Conservation (phyloP, 345 rosid species). For the Boechera divaricarpa region DNA sequence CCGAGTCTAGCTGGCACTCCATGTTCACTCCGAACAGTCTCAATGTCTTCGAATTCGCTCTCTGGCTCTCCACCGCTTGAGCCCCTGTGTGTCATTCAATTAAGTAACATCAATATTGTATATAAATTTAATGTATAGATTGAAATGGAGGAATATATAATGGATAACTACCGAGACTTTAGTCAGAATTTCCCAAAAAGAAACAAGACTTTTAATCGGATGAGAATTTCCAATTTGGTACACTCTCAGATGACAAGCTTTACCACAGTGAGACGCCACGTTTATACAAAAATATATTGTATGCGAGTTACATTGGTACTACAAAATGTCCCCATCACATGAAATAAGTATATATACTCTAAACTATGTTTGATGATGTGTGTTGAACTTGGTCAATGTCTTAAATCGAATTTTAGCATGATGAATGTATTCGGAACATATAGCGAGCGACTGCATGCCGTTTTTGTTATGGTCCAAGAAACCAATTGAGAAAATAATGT, state of each 20-base stretch:
- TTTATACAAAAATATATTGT: background rate
- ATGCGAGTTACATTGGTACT: constrained; percentile 9
- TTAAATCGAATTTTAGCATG: background rate
- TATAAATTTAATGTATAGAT: background rate
- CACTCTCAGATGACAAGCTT: constrained; percentile 19
- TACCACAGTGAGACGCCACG: constrained; percentile 27
- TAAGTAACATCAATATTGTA: background rate
- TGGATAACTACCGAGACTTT: constrained; percentile 27
- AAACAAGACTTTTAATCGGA: constrained; percentile 21
- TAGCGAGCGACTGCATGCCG: constrained; percentile 19
- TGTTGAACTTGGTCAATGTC: background rate
- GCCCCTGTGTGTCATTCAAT: constrained; percentile 44
- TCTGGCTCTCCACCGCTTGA: constrained; percentile 46
- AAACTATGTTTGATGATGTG: constrained; percentile 6
- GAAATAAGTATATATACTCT: background rate
- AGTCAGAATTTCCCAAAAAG: constrained; percentile 19
- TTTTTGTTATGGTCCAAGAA: constrained; percentile 19
- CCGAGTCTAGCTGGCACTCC: constrained; percentile 77
- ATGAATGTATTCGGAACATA: background rate
- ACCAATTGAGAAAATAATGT: background rate
- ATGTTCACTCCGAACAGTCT: constrained; percentile 92
- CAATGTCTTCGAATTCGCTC: constrained; percentile 62
- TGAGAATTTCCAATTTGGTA: constrained; percentile 23
- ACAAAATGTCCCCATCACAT: constrained; percentile 31
- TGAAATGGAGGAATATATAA: constrained; percentile 16